Evolutionary conservation across 768 basidiomycete species (phyloP).

Genomic region (Lactarius psammicola): DNA sequence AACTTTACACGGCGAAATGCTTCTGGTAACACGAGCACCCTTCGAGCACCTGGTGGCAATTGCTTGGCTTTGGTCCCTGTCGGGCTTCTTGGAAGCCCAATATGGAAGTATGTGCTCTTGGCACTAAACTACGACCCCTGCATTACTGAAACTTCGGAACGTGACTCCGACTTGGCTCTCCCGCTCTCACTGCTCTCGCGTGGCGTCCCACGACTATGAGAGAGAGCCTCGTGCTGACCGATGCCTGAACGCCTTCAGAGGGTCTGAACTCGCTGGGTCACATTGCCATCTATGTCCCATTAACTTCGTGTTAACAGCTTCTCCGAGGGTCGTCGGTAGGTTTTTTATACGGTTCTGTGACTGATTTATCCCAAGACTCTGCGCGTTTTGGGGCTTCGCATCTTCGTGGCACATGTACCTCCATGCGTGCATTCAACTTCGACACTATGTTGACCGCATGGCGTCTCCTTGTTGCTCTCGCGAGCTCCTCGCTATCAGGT

Average conservation of each 20-base stretch:
- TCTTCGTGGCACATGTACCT: neutral
- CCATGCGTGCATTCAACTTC: neutral
- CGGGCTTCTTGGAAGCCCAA: neutral
- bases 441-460: neutral
- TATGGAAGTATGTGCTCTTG: neutral
- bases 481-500: neutral
- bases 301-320: too few relatives aligned
- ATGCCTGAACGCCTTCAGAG: neutral
- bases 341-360: neutral
- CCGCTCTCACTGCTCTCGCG: neutral
- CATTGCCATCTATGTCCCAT: too few relatives aligned
- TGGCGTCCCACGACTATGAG: neutral
- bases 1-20: too few relatives aligned
- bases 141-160: too few relatives aligned
- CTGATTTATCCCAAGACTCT: neutral
- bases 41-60: neutral
- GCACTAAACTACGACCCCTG: neutral
- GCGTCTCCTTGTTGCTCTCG: neutral
- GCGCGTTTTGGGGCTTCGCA: neutral
- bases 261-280: too few relatives aligned
- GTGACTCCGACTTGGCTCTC: neutral
- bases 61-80: neutral
- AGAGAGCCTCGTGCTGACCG: neutral
- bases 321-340: too few relatives aligned
- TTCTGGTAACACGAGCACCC: too few relatives aligned